Conservation (phyloP, 257 asterid genomes). For the Solanum ossicruentum region DNA sequence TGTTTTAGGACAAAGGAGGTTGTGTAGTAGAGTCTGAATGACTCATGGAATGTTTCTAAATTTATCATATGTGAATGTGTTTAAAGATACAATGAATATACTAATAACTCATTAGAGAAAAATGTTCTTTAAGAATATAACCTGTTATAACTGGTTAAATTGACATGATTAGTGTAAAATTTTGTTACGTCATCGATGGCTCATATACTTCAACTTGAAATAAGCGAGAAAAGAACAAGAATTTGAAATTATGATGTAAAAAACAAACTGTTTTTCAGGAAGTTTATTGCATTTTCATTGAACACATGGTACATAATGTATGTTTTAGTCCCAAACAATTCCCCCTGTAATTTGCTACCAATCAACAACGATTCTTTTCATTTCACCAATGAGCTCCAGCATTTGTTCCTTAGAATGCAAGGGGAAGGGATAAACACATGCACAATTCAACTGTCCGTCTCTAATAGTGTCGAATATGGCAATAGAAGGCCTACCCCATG, state of each 20-base stretch:
- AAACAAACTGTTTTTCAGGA: background rate
- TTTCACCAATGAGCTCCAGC: slow-evolving; percentile 41
- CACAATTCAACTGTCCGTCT: slow-evolving; percentile 56
- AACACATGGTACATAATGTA: background rate
- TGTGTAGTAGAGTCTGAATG: background rate
- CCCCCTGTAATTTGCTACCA: background rate
- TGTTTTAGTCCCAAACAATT: background rate
- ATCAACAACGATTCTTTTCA: slow-evolving; percentile 36
- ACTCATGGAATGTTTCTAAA: background rate
- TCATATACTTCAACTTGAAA: background rate
- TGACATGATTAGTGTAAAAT: background rate
- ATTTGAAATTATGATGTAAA: background rate
- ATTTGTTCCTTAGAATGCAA: slow-evolving; percentile 85
- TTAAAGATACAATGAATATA: background rate
- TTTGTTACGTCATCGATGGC: background rate
- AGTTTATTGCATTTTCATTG: background rate
- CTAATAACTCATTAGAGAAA: background rate
- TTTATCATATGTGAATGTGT: background rate
- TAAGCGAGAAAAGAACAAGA: background rate
- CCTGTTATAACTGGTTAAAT: background rate
- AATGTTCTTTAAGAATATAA: too few relatives aligned
- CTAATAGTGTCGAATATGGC: slow-evolving; percentile 45
- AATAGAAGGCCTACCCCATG: slow-evolving; percentile 81
- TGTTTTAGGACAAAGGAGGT: too few relatives aligned
- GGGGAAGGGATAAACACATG: slow-evolving; percentile 75